Conservation (phyloP, 345 rosid species). For the Brassica juncea region DNA sequence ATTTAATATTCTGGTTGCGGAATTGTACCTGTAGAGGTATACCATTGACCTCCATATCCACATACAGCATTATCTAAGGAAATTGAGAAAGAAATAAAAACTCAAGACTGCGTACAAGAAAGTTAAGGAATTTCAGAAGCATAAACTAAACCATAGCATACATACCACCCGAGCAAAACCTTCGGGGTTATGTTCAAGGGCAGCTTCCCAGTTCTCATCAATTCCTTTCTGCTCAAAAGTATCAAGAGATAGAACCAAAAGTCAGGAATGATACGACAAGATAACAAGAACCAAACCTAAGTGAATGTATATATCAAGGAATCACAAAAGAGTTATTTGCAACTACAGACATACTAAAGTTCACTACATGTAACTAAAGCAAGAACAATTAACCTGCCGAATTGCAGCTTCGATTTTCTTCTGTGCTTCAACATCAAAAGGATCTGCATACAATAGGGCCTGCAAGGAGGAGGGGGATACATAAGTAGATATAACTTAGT, state of each 20-base stretch:
- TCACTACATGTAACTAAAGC: not conserved
- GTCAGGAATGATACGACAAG: not conserved
- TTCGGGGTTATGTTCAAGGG: conserved; percentile 94
- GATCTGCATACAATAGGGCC: conserved; percentile 96
- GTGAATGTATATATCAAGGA: not conserved
- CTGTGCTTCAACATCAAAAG: conserved; percentile 96
- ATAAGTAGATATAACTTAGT: not conserved
- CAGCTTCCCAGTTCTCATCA: conserved; percentile 99
- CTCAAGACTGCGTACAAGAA: conserved; percentile 48
- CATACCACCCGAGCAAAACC: conserved; percentile 99
- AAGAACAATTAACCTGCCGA: conserved; percentile 65
- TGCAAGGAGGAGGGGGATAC: conserved; percentile 18
- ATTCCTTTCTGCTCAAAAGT: conserved; percentile 79
- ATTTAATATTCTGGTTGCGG: conserved; percentile 6
- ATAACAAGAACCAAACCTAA: not conserved
- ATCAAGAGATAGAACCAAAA: conserved; percentile 17
- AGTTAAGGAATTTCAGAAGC: conserved; percentile 44
- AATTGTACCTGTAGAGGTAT: conserved; percentile 76
- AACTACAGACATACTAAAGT: conserved; percentile 7
- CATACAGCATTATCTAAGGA: conserved; percentile 87
- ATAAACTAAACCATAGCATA: conserved; percentile 34
- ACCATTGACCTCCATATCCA: conserved; percentile 99
- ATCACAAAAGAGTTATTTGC: not conserved
- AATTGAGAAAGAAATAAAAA: conserved; percentile 12
- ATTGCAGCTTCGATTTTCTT: conserved; percentile 98